Evolutionary conservation across 495 filamentous ascomycete genomes (phyloP), one percentile per base, ranked within the genome.

Genomic region (Achaetomiella virescens): DNA sequence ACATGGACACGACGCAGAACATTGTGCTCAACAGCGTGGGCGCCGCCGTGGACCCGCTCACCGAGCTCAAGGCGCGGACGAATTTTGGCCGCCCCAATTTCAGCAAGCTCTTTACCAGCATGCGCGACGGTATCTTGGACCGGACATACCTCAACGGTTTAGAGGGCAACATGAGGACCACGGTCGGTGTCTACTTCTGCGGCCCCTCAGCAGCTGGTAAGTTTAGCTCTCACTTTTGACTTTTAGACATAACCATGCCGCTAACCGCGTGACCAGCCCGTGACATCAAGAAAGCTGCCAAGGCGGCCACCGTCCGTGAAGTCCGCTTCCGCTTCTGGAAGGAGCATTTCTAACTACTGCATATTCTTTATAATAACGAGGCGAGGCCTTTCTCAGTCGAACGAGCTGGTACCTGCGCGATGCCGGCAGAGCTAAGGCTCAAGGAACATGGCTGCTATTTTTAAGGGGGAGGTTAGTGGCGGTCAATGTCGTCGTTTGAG

Each of bases 311-410:
- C 18, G 84, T 78, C 7, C 80, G 77, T 57, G 88, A 95, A 59
- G 88, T 98, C 52, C 81, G 81, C 53, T 99, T 97, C 75, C 90
- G 89, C 68, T 99, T 99, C 78, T 99, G 93, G 93, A 99, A 97
- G 75, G 93, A 99, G 73, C 91, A 99, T 64, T 81, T 81, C 61
- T 81, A 74, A 66, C 47, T 63, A n/a, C n/a, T n/a, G n/a, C n/a
- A 59, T 63, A 68, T 42, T 57, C 61, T 37, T 27, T 46, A 18
- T 20, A 31, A 38, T 54, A 46, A 46, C 46, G 9, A 25, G 3
- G 41, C 41, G 31, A 41, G 27, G 36, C 24, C 11, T 18, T n/a
- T 44, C 22, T 27, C 5, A 2, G 7, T 18, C 22, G 4, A n/a
- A 12, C 5, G 36, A 38, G 36, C 27, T 31, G 9, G 27, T 31